These are phyloP conservation scores for Earliella scabrosa DNA, from an alignment of 1,284 basidiomycete species.

Conservation along the genomic window DNA sequence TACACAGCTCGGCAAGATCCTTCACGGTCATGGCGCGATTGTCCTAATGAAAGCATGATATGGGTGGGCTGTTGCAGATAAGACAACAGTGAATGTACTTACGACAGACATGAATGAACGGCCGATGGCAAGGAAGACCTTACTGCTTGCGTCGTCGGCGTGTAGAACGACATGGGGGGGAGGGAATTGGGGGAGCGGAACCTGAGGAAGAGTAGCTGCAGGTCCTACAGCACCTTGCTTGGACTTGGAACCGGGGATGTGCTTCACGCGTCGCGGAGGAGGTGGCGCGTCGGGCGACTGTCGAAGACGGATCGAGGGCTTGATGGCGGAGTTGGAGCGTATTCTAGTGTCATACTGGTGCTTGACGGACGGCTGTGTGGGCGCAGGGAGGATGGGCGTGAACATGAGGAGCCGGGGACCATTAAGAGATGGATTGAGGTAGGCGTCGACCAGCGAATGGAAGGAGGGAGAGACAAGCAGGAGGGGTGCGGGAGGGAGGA, in stretches of 20 bases:
- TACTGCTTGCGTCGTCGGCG: conserved; percentile 70
- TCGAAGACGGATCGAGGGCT: conserved; percentile 53
- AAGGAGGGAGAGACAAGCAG: conserved; percentile 24
- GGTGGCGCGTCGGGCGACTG: conserved; percentile 43
- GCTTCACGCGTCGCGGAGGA: conserved; percentile 41
- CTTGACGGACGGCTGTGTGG: conserved; percentile 25
- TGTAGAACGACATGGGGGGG: conserved; percentile 66
- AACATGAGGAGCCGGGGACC: conserved; percentile 40
- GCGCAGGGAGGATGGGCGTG: conserved; percentile 29
- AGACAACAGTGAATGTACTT: conserved; percentile 37
- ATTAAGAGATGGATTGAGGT: conserved; percentile 35
- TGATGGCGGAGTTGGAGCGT: conserved; percentile 54
- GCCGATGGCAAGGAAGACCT: conserved; percentile 71
- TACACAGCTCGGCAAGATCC: conserved; percentile 73
- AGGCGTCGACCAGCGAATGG: conserved; percentile 47
- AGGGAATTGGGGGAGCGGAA: conserved; percentile 50
- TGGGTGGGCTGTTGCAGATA: conserved; percentile 5
- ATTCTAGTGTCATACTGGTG: conserved; percentile 61
- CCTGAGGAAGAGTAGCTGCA: conserved; percentile 12
- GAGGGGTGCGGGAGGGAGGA: conserved; percentile 34
- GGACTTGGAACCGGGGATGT: conserved; percentile 31
- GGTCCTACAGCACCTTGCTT: conserved; percentile 19
- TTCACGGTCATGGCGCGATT: conserved; percentile 85
- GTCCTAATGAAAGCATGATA: conserved; percentile 45
- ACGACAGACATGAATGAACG: conserved; percentile 74